Conservation (phyloP, 495 filamentous ascomycete species). For the Neurospora discreta region DNA sequence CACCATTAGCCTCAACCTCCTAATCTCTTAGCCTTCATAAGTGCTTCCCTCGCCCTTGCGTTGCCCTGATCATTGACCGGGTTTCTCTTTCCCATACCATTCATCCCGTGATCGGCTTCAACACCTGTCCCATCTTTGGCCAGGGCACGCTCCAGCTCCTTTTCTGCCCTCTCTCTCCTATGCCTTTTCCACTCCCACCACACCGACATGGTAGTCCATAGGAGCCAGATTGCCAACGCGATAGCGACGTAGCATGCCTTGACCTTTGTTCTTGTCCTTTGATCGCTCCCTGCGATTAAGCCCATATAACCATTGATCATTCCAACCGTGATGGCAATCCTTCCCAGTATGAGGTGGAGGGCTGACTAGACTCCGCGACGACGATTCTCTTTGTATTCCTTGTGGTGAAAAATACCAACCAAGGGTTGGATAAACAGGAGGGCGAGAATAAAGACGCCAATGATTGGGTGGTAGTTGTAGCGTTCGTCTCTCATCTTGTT, state of each 20-base stretch:
- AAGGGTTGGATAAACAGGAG: slow-evolving; percentile 47
- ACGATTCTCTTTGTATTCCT: slow-evolving; percentile 31
- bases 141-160: slow-evolving; percentile 16
- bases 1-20: background rate
- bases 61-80: background rate
- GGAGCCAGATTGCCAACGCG: background rate
- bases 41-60: background rate
- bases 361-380: slow-evolving; percentile 41
- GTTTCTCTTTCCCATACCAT: background rate
- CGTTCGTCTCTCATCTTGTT: slow-evolving; percentile 11
- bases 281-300: slow-evolving; percentile 14
- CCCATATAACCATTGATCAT: slow-evolving; percentile 62
- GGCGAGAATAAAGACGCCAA: slow-evolving; percentile 49
- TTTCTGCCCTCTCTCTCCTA: background rate
- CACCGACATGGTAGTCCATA: background rate
- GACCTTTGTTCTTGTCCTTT: background rate
- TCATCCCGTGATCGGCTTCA: background rate
- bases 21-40: background rate
- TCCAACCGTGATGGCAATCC: slow-evolving; percentile 45
- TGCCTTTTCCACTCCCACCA: background rate
- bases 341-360: slow-evolving; percentile 54
- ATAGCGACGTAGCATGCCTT: background rate
- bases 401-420: slow-evolving; percentile 54
- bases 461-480: slow-evolving; percentile 34
- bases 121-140: slow-evolving; percentile 1